phyloP scores from a whole-genome alignment of 169 alveolate genomes.

The Plasmodium gaboni region DNA sequence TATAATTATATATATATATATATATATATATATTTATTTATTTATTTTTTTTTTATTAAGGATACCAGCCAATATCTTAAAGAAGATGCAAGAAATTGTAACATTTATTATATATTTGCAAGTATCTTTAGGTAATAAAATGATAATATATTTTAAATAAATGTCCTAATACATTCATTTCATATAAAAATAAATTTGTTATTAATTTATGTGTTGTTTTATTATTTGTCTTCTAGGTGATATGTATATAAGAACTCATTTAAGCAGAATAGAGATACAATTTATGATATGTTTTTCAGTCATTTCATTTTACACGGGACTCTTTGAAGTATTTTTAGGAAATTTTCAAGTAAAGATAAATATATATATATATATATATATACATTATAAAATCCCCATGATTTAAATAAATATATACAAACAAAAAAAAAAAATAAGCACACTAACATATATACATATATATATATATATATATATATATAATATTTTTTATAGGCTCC shows the following conservation, averaged over 20 bases:
- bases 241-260: slow-evolving; percentile 57
- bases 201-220: neutral
- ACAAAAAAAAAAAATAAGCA: neutral
- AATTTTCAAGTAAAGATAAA: slow-evolving; percentile 40
- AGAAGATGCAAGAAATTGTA: slow-evolving; percentile 61
- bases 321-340: slow-evolving; percentile 66
- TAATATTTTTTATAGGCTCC: slow-evolving; percentile 38
- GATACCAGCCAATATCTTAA: slow-evolving; percentile 62
- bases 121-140: slow-evolving; percentile 55
- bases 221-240: slow-evolving; percentile 26
- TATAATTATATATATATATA: neutral
- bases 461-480: neutral
- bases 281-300: slow-evolving; percentile 73
- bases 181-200: neutral
- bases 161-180: neutral
- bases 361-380: neutral
- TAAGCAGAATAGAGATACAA: slow-evolving; percentile 69
- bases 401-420: neutral
- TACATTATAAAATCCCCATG: neutral
- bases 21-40: neutral
- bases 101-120: slow-evolving; percentile 70
- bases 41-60: slow-evolving; percentile 12
- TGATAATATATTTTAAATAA: no score
- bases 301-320: slow-evolving; percentile 67
- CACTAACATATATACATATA: neutral